phyloP scores from a whole-genome alignment of 2,329 filamentous ascomycete genomes.

The Cercospora sesami region DNA sequence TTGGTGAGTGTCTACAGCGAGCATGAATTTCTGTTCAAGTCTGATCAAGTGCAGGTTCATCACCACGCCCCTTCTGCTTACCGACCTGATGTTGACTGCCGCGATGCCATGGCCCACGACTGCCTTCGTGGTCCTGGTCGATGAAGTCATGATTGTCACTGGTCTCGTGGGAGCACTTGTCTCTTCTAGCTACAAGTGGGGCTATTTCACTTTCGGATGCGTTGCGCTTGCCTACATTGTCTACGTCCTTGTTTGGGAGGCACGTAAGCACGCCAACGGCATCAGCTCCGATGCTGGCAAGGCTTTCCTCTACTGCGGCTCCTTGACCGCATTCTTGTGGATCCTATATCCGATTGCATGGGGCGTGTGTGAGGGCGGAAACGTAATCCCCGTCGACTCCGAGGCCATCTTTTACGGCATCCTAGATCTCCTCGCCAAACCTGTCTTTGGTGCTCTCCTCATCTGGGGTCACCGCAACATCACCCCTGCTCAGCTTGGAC shows the following conservation, averaged over 20 bases:
- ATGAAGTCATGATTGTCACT: constrained; percentile 67
- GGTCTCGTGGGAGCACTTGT: constrained; percentile 67
- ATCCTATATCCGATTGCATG: constrained; percentile 65
- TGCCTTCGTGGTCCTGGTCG: constrained; percentile 61
- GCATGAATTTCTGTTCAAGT: neutral
- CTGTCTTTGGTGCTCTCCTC: constrained; percentile 61
- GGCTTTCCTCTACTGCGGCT: constrained; percentile 58
- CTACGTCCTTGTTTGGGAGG: constrained; percentile 60
- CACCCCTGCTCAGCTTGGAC: constrained; percentile 57
- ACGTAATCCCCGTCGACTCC: constrained; percentile 64
- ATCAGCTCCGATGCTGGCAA: constrained; percentile 57
- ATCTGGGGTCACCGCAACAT: constrained; percentile 65
- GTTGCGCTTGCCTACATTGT: constrained; percentile 56
- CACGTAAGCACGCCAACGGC: constrained; percentile 55
- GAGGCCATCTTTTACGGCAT: constrained; percentile 70
- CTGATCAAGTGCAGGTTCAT: constrained; percentile 42
- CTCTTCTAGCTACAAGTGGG: constrained; percentile 65
- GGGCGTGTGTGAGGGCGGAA: constrained; percentile 63
- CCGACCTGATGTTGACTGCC: constrained; percentile 63
- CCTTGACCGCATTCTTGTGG: constrained; percentile 62
- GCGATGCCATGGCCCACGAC: constrained; percentile 66
- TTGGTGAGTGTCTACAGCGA: constrained; percentile 43
- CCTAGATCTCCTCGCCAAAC: constrained; percentile 65
- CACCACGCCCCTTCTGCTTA: constrained; percentile 64
- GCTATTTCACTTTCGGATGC: constrained; percentile 61